Evolutionary conservation across 371 early-diverging fungal species (phyloP).

Genomic region (Lichtheimia hyalospora): DNA sequence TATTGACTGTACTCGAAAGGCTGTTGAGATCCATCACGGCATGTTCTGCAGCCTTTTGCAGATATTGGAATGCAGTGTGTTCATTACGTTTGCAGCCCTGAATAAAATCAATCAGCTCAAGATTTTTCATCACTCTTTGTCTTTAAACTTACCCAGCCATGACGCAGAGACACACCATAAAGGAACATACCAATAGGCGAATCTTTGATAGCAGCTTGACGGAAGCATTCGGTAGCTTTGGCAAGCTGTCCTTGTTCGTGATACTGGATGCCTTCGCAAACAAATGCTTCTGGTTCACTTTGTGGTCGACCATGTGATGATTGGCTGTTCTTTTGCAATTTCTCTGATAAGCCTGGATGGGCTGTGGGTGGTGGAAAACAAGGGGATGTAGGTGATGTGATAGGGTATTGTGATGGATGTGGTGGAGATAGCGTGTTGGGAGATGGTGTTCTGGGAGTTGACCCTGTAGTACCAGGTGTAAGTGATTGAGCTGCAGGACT

Average conservation of each 20-base stretch:
- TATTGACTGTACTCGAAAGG: constrained; percentile 25
- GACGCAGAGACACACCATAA: constrained; percentile 73
- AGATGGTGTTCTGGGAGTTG: constrained; percentile 20
- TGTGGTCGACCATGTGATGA: not conserved
- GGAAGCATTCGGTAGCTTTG: constrained; percentile 70
- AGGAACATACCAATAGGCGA: constrained; percentile 75
- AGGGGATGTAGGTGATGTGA: constrained; percentile 10
- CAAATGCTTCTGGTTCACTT: constrained; percentile 21
- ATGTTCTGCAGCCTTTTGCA: constrained; percentile 79
- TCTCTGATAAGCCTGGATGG: constrained; percentile 6
- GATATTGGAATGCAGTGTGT: constrained; percentile 66
- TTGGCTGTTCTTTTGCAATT: constrained; percentile 4
- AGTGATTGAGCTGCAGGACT: not conserved
- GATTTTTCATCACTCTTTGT: no score
- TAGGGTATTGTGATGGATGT: constrained; percentile 1
- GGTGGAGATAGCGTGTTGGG: constrained; percentile 19
- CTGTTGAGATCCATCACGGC: constrained; percentile 66
- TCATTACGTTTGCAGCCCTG: constrained; percentile 71
- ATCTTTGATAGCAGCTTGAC: constrained; percentile 61
- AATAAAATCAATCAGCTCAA: not conserved
- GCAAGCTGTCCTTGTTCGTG: constrained; percentile 69
- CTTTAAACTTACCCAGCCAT: constrained; percentile 60
- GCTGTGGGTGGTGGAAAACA: constrained; percentile 8
- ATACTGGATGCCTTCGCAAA: constrained; percentile 41
- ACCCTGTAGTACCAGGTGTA: not conserved